phyloP scores from a whole-genome alignment of 2,329 filamentous ascomycete species.

The Penicillium sp. region DNA sequence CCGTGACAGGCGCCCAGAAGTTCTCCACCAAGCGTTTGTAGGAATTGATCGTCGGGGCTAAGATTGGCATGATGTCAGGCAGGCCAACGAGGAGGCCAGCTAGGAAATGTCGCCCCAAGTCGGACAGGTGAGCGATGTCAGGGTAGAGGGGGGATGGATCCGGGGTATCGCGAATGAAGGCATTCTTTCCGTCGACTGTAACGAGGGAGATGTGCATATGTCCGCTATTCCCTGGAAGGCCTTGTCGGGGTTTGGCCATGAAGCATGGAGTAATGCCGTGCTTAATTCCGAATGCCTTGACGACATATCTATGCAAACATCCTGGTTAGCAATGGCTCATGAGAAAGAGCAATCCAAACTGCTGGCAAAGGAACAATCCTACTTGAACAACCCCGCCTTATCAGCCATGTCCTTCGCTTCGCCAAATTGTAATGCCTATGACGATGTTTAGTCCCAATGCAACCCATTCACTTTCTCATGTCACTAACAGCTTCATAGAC shows the following conservation, averaged over 20 bases:
- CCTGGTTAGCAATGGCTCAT: constrained; percentile 9
- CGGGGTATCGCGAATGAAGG: constrained; percentile 70
- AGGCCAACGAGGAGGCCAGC: constrained; percentile 85
- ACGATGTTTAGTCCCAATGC: constrained; percentile 19
- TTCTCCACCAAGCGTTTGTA: constrained; percentile 98
- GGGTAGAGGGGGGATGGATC: constrained; percentile 70
- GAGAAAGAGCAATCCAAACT: background rate
- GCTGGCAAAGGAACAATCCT: constrained; percentile 16
- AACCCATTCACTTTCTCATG: background rate
- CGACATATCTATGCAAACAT: constrained; percentile 60
- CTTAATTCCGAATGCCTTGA: constrained; percentile 82
- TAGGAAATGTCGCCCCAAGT: constrained; percentile 87
- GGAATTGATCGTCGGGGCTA: constrained; percentile 93
- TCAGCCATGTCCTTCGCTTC: constrained; percentile 90
- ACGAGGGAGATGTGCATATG: constrained; percentile 94
- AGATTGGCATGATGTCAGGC: constrained; percentile 90
- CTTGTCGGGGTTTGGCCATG: constrained; percentile 94
- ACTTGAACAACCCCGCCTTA: constrained; percentile 88
- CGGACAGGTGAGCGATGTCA: constrained; percentile 77
- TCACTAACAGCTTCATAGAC: constrained; percentile 80
- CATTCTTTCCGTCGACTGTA: constrained; percentile 75
- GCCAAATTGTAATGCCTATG: constrained; percentile 75
- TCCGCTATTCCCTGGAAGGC: constrained; percentile 88
- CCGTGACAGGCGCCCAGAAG: constrained; percentile 97
- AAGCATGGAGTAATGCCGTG: constrained; percentile 95